These are phyloP conservation scores for Adansonia rubrostipa DNA, from an alignment of 441 rosid genomes.

Conservation along the genomic window DNA sequence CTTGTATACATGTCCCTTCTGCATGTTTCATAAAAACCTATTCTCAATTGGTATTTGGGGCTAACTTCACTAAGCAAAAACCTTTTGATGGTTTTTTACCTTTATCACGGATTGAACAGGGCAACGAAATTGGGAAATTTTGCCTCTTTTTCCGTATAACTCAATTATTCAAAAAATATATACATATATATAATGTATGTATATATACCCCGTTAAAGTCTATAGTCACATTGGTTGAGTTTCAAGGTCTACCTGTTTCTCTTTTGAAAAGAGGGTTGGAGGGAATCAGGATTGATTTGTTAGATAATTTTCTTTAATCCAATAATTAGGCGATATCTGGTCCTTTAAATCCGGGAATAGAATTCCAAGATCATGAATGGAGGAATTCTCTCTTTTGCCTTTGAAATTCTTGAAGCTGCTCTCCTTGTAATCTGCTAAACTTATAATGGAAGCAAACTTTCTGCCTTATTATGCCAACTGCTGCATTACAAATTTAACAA, in stretches of 20 bases:
- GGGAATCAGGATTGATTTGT: slow-evolving; percentile 16
- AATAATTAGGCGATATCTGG: not conserved
- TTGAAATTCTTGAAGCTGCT: not conserved
- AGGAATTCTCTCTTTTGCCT: not conserved
- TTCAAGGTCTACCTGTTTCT: not conserved
- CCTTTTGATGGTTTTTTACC: not conserved
- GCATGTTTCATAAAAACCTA: not conserved
- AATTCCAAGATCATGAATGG: slow-evolving; percentile 16
- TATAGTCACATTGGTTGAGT: not conserved
- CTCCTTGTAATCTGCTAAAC: slow-evolving; percentile 16
- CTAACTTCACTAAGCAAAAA: not conserved
- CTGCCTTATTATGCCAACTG: not conserved
- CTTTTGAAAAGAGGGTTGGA: slow-evolving; percentile 18
- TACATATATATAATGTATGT: not conserved
- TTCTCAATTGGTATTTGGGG: not conserved
- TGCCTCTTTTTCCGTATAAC: not conserved
- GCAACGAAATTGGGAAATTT: not conserved
- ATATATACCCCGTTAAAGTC: not conserved
- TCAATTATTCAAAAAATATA: not conserved
- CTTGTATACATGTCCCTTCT: slow-evolving; percentile 14
- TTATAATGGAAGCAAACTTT: slow-evolving; percentile 24
- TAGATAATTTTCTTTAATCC: slow-evolving; percentile 10
- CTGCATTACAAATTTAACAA: not conserved
- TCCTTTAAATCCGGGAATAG: slow-evolving; percentile 11
- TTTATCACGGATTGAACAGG: not conserved